phyloP scores from a whole-genome alignment of 169 alveolate genomes.

The Plasmodium coatneyi region DNA sequence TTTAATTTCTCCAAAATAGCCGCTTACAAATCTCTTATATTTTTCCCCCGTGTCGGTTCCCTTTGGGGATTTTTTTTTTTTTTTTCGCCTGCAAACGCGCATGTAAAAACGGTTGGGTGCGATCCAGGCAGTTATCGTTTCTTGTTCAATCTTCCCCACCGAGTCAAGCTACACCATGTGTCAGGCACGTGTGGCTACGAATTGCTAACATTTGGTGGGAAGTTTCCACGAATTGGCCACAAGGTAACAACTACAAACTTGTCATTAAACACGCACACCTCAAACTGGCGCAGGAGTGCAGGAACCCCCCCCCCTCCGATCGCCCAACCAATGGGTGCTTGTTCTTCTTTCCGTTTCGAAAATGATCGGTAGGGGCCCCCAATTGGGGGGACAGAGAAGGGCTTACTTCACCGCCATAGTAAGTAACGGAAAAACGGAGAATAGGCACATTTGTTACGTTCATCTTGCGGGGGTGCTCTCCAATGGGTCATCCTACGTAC shows the following conservation, averaged over 20 bases:
- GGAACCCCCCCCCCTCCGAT: background rate
- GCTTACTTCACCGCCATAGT: slow-evolving; percentile 58
- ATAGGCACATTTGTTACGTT: background rate
- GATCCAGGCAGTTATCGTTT: background rate
- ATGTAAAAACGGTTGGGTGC: background rate
- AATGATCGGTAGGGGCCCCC: background rate
- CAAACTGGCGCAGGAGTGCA: background rate
- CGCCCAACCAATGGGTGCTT: background rate
- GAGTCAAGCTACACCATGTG: background rate
- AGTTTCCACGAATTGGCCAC: background rate
- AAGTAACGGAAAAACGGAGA: background rate
- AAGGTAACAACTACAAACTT: background rate
- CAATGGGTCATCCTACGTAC: background rate
- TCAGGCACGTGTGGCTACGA: background rate
- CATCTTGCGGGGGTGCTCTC: background rate
- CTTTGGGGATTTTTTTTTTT: background rate
- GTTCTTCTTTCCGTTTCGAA: background rate
- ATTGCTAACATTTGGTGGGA: background rate
- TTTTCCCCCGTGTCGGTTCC: background rate
- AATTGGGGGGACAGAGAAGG: background rate
- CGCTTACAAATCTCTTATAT: background rate
- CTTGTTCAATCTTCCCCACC: background rate
- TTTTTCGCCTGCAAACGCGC: background rate
- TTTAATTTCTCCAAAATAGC: background rate
- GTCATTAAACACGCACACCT: background rate